Evolutionary conservation across 2,329 filamentous ascomycete genomes (phyloP), one percentile per base, ranked within the genome.

Genomic region (Scedosporium boydii): DNA sequence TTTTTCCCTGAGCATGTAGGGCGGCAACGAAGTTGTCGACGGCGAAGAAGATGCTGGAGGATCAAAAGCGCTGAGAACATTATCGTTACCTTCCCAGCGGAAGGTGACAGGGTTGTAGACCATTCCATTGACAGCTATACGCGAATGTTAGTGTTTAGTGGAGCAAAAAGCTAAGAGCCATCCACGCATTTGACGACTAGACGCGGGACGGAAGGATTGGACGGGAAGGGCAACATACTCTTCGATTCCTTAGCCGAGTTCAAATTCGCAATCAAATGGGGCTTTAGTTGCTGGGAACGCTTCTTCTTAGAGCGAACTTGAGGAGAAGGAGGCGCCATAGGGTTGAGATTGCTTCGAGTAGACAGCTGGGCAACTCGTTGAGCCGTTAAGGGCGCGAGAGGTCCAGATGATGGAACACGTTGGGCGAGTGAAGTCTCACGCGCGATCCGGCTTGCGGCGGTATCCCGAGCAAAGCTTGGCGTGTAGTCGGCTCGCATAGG

Each of bases 81-180:
- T 93, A 72, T 99, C 95, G 69, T 99, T 99, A 60, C 95, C 95
- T 79, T 99, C 95, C 95, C 95, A 99, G 59, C 87, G 84, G 70
- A 87, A 95, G 7, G 90, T 89, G 29, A 83, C 80, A 6, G 95
- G 91, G 70, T 99, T 98, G 73, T 96, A 99, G 62, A 86, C 88
- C 95, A 99, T 99, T 66, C 93, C 95, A 74, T 96, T 95, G 64
- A 96, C 84, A 70, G 87, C 91, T 93, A n/a, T 14, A 53, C 5
- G 21, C 66, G 53, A 53, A 29, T 38, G 57, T 53, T 10, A 53
- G 48, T 3, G 23, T 51, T n/a, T 1, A 60, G 26, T 29, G 27
- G 6, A 29, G 6, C 27, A 10, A 7, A 42, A 23, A 16, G n/a
- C 4, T 4, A 3, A 9, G 2, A 21, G 14, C 16, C 6, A 14